Percentiles rank a stretch among this genome's conserved stretches.
Evolutionary conservation across 73 alveolate genomes (phyloP).

Genomic region (Breviolum minutum): DNA sequence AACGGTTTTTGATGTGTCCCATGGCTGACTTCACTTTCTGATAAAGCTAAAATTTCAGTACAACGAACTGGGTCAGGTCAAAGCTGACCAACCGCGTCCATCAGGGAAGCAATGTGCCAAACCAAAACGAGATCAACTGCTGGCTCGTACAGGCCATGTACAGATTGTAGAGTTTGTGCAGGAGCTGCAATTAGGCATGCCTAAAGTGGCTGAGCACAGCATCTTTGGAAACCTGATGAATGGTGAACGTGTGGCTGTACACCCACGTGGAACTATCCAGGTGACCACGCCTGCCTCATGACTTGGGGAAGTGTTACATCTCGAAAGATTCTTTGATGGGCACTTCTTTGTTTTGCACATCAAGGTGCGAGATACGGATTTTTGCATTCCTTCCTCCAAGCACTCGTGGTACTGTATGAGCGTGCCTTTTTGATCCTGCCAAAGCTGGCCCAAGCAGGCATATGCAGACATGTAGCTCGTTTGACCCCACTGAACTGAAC

Average conservation of each 20-base stretch:
- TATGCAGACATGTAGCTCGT: neutral
- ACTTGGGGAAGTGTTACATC: too few relatives aligned
- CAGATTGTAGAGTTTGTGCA: neutral
- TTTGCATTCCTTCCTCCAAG: neutral
- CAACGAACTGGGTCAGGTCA: neutral
- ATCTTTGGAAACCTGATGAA: neutral
- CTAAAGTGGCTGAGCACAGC: neutral
- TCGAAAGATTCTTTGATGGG: neutral
- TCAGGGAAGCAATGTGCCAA: neutral
- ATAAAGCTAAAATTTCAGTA: neutral
- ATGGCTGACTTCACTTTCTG: neutral
- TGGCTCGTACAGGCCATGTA: neutral
- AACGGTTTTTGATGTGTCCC: too few relatives aligned
- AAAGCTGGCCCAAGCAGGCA: conserved; percentile 10
- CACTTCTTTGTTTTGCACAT: neutral
- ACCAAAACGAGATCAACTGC: neutral
- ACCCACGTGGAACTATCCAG: conserved; percentile 38
- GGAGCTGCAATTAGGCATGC: neutral
- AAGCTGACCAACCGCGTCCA: neutral
- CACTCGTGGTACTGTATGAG: neutral
- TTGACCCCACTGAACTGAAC: neutral
- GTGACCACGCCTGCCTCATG: neutral
- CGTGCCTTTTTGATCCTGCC: neutral
- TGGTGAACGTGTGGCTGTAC: conserved; percentile 7
- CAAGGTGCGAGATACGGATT: neutral